Conservation (phyloP, 176 grass and related monocot species). For the Cymbopogon citratus region DNA sequence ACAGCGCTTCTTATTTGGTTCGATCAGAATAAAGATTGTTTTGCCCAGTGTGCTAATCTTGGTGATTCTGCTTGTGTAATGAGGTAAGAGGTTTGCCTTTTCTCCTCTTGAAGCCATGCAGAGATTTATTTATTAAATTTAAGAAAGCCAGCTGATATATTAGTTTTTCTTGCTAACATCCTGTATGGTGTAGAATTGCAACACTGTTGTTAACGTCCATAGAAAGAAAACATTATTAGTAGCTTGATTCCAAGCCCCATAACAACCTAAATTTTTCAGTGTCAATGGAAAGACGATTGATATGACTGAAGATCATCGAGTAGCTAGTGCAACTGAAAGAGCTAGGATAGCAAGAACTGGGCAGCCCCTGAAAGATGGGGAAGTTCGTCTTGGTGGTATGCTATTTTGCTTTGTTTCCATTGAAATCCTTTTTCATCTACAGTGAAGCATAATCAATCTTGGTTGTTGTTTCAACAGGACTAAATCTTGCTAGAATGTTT, state of each 20-base stretch:
- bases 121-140: background rate
- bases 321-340: slow-evolving; percentile 61
- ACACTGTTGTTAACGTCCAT: background rate
- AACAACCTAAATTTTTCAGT: slow-evolving; percentile 34
- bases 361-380: slow-evolving; percentile 68
- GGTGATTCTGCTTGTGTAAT: slow-evolving; percentile 85
- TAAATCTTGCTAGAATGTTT: slow-evolving; percentile 82
- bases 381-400: slow-evolving; percentile 60
- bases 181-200: background rate
- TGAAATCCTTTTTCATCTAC: background rate
- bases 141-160: background rate
- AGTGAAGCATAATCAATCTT: background rate
- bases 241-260: background rate
- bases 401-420: background rate
- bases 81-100: slow-evolving; percentile 34
- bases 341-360: slow-evolving; percentile 61
- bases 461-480: slow-evolving; percentile 37
- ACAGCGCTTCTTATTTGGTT: slow-evolving; percentile 82
- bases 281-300: slow-evolving; percentile 49
- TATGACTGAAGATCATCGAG: slow-evolving; percentile 84
- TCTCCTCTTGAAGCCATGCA: background rate
- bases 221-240: background rate
- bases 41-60: slow-evolving; percentile 89
- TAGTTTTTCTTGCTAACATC: background rate
- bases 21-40: slow-evolving; percentile 56